A percentile compares a stretch with the other conserved stretches of the same genome.
These are phyloP conservation scores for Lolium rigidum DNA, from an alignment of 176 grass and related monocot species.

Conservation along the genomic window DNA sequence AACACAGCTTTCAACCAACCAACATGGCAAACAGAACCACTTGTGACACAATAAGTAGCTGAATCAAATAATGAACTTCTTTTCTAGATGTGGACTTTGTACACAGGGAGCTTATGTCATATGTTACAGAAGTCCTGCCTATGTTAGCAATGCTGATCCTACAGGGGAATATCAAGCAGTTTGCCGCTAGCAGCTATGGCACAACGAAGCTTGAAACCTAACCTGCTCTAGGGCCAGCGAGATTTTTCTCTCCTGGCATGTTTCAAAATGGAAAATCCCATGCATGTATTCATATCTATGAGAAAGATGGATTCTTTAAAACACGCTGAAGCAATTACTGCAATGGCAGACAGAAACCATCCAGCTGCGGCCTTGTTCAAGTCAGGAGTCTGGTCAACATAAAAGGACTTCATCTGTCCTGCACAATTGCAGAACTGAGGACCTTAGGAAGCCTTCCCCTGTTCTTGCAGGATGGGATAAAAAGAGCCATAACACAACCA, in stretches of 20 bases:
- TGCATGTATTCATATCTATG: slow-evolving; percentile 47
- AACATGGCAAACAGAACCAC: neutral
- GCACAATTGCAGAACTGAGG: slow-evolving; percentile 26
- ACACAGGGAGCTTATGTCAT: slow-evolving; percentile 58
- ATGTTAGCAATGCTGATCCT: slow-evolving; percentile 66
- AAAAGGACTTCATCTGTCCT: neutral
- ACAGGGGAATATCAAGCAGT: slow-evolving; percentile 61
- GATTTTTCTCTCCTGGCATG: slow-evolving; percentile 47
- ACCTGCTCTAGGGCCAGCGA: slow-evolving; percentile 61
- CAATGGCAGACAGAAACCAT: slow-evolving; percentile 31
- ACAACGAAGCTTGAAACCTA: slow-evolving; percentile 53
- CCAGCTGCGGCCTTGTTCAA: slow-evolving; percentile 40
- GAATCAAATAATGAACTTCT: slow-evolving; percentile 67
- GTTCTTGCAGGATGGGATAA: neutral
- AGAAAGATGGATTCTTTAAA: slow-evolving; percentile 27
- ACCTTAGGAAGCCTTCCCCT: neutral
- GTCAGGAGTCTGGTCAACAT: neutral
- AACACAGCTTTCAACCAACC: slow-evolving; percentile 9
- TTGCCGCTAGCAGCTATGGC: slow-evolving; percentile 46
- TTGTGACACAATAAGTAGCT: slow-evolving; percentile 36
- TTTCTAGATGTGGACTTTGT: slow-evolving; percentile 59
- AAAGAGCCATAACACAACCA: slow-evolving; percentile 29
- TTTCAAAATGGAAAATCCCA: slow-evolving; percentile 55
- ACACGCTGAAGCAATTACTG: slow-evolving; percentile 34
- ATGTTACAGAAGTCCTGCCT: slow-evolving; percentile 65